These are phyloP conservation scores for Fraxinus paxiana DNA, from an alignment of 305 asterid genomes.

Conservation along the genomic window DNA sequence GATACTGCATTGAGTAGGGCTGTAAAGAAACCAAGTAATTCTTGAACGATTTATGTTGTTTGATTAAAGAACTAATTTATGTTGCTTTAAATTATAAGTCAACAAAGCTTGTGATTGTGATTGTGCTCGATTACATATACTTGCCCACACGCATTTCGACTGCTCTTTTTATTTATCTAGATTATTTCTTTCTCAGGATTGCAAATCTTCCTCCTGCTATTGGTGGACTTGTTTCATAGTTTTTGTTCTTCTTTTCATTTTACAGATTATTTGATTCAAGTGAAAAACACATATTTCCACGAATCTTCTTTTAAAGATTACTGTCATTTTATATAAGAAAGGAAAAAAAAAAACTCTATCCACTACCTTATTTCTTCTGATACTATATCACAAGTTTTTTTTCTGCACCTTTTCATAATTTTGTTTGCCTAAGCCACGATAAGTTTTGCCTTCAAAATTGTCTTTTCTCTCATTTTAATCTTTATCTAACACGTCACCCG, in stretches of 20 bases:
- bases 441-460: neutral
- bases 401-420: neutral
- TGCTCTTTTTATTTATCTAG: neutral
- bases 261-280: neutral
- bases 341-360: neutral
- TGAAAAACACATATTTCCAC: neutral
- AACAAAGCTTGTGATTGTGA: neutral
- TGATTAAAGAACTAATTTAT: neutral
- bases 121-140: neutral
- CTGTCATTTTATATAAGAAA: neutral
- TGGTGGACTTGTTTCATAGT: neutral
- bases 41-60: slow-evolving; percentile 3
- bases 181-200: neutral
- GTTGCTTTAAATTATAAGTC: neutral
- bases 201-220: neutral
- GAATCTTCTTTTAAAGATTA: neutral
- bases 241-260: neutral
- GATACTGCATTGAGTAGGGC: neutral
- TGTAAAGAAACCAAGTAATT: neutral
- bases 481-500: neutral
- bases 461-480: neutral
- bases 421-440: neutral
- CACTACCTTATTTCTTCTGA: neutral
- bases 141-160: neutral
- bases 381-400: neutral